Evolutionary conservation across 352 stramenopile species (phyloP).

Genomic region (Globisporangium radiosum): DNA sequence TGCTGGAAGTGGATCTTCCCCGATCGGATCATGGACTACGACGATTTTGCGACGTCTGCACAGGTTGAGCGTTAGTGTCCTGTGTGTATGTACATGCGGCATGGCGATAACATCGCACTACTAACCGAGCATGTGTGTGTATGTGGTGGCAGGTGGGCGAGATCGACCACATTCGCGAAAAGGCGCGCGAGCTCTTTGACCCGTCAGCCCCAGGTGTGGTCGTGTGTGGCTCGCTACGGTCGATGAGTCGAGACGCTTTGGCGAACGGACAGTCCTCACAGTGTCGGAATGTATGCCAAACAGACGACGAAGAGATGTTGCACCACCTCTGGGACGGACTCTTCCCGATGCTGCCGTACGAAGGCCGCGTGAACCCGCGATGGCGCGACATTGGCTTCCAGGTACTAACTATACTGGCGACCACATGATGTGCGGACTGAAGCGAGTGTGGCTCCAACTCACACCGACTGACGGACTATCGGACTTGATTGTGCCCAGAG

Average conservation of each 20-base stretch:
- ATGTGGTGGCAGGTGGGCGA: conserved; percentile 31
- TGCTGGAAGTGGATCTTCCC: conserved; percentile 67
- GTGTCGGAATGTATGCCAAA: not conserved
- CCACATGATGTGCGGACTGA: too few species aligned
- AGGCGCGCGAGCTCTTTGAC: conserved; percentile 55
- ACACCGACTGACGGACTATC: not conserved
- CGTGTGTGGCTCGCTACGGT: not conserved
- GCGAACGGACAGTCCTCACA: not conserved
- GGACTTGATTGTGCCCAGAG: conserved; percentile 20
- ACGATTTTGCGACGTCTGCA: conserved; percentile 54
- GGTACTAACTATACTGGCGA: conserved; percentile 14
- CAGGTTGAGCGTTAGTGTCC: conserved; percentile 20
- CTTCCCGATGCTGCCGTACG: conserved; percentile 58
- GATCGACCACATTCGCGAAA: conserved; percentile 51
- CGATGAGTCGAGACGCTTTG: not conserved
- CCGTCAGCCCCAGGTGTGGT: conserved; percentile 23
- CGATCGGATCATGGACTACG: conserved; percentile 47
- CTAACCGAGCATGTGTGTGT: not conserved
- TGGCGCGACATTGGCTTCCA: conserved; percentile 67
- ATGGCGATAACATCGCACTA: not conserved
- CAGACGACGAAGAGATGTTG: conserved; percentile 59
- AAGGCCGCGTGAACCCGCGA: conserved; percentile 52
- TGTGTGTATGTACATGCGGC: too few species aligned
- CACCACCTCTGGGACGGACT: conserved; percentile 57
- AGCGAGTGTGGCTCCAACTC: too few species aligned